Conservation (phyloP, 371 early-diverging fungal genomes). For the Mortierella sp. region DNA sequence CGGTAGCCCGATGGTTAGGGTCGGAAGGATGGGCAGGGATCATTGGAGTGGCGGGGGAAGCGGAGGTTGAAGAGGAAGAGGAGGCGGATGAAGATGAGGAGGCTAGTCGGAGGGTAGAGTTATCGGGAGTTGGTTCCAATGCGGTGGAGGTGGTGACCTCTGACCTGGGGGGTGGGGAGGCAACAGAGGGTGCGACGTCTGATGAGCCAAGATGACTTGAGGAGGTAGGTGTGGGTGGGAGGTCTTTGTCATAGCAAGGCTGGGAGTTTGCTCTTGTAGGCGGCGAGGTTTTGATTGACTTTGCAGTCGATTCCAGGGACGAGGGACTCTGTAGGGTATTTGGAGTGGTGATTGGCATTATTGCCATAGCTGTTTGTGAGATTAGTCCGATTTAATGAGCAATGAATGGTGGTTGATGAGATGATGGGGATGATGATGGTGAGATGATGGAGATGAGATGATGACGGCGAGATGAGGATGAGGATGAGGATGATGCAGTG, state of each 20-base stretch:
- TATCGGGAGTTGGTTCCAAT: constrained; percentile 47
- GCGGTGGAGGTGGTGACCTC: constrained; percentile 6
- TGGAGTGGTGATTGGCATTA: constrained; percentile 49
- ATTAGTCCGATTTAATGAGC: background rate
- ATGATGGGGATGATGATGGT: background rate
- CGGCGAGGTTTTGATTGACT: constrained; percentile 31
- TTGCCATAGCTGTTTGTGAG: constrained; percentile 35
- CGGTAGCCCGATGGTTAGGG: background rate
- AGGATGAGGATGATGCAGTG: background rate
- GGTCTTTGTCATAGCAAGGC: constrained; percentile 52
- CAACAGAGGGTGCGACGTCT: constrained; percentile 2
- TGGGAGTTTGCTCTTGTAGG: constrained; percentile 29
- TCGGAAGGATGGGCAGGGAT: constrained; percentile 5
- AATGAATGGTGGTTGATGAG: background rate
- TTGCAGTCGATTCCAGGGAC: constrained; percentile 27
- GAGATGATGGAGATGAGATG: background rate
- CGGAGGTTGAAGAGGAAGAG: constrained; percentile 15
- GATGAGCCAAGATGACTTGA: constrained; percentile 37
- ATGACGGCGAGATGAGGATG: background rate
- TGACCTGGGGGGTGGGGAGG: constrained; percentile 11
- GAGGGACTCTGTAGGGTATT: constrained; percentile 26
- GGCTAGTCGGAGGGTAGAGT: constrained; percentile 29
- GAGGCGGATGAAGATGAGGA: constrained; percentile 25
- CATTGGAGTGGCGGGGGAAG: constrained; percentile 23
- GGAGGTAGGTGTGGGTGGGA: constrained; percentile 54